These are phyloP conservation scores for Phalaenopsis aphrodite DNA, from an alignment of 106 monocot species.

Conservation along the genomic window DNA sequence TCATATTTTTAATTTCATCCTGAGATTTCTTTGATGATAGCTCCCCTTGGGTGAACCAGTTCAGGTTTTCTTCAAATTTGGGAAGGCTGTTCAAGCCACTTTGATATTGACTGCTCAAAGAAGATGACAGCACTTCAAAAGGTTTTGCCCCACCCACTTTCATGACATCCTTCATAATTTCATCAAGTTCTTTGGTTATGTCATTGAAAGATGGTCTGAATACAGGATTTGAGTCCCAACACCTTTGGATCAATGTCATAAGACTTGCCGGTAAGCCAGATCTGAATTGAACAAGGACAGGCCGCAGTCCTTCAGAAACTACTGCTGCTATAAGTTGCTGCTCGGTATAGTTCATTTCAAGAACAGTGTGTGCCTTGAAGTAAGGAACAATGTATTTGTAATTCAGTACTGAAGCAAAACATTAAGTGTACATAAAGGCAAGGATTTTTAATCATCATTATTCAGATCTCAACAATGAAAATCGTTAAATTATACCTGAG, in stretches of 20 bases:
- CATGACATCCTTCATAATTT: slow-evolving; percentile 24
- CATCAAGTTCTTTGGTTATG: slow-evolving; percentile 45
- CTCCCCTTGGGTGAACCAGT: slow-evolving; percentile 76
- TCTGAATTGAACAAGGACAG: slow-evolving; percentile 38
- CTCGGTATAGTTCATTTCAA: slow-evolving; percentile 98
- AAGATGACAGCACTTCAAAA: slow-evolving; percentile 5
- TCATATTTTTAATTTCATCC: slow-evolving; percentile 10
- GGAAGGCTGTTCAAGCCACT: not conserved
- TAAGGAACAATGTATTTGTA: not conserved
- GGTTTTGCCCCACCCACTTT: slow-evolving; percentile 1
- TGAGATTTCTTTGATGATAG: slow-evolving; percentile 19
- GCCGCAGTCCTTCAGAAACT: slow-evolving; percentile 73
- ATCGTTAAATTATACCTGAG: slow-evolving; percentile 49
- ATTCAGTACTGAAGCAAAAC: not conserved
- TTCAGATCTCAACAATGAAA: not conserved
- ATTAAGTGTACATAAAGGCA: not conserved
- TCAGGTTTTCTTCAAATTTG: slow-evolving; percentile 46
- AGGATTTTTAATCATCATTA: not conserved
- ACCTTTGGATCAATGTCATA: slow-evolving; percentile 57
- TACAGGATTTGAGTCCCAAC: slow-evolving; percentile 70
- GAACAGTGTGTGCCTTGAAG: slow-evolving; percentile 90
- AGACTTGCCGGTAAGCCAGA: slow-evolving; percentile 40
- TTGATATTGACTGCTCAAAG: slow-evolving; percentile 10
- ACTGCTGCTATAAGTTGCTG: slow-evolving; percentile 85
- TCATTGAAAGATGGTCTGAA: slow-evolving; percentile 63